Evolutionary conservation across 1,139 yeast species (phyloP).

Genomic region (Candida labiduridarum): DNA sequence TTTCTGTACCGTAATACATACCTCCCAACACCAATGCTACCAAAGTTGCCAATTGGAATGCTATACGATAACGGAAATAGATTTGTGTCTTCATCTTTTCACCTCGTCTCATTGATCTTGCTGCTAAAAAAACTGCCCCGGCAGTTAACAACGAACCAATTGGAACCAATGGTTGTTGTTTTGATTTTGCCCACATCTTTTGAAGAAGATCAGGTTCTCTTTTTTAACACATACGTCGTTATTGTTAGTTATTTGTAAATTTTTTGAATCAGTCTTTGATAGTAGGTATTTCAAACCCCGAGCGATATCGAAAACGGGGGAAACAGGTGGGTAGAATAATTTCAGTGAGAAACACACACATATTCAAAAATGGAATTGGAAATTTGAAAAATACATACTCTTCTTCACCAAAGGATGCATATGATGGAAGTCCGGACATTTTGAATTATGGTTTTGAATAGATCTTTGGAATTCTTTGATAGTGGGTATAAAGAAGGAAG

Average conservation of each 20-base stretch:
- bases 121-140: conserved; percentile 80
- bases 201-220: conserved; percentile 35
- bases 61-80: conserved; percentile 90
- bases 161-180: conserved; percentile 82
- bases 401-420: conserved; percentile 26
- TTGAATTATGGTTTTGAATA: background rate
- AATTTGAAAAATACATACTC: conserved; percentile 21
- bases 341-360: background rate
- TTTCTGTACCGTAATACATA: conserved; percentile 54
- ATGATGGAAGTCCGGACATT: conserved; percentile 27
- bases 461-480: background rate
- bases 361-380: background rate
- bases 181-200: conserved; percentile 45
- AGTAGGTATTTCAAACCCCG: conserved; percentile 9
- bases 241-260: conserved; percentile 1
- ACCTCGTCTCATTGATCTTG: conserved; percentile 72
- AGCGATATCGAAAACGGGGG: background rate
- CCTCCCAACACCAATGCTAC: conserved; percentile 85
- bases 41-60: conserved; percentile 78
- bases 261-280: no score
- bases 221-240: conserved; percentile 9
- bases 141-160: conserved; percentile 77
- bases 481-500: background rate
- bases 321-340: no score
- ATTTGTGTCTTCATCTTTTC: conserved; percentile 75